Base-by-base conservation (phyloP, 2,329 filamentous ascomycete genomes). In the Aspergillus sp. region DNA sequence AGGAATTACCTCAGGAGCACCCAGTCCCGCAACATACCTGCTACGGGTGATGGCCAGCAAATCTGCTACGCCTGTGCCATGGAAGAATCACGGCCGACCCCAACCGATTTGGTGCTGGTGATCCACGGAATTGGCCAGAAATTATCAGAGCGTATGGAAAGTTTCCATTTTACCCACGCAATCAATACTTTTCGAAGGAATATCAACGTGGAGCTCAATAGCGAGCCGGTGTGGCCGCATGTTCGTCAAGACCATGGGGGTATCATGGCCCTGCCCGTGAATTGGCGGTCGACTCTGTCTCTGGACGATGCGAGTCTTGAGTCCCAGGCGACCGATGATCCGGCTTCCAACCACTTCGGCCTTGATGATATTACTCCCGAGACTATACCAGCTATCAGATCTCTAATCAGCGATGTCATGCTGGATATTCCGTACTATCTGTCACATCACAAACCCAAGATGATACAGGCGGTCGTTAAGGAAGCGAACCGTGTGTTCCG, bases 381-480 rank as follows among this genome's bases (percentile, higher is more conserved):
- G 38, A 93, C 88, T 0, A 87, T 98, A 29, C 90, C 91, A 0
- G 89, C 88, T 1, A 85, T 98, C n/a, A 83, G 93, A 41, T 88
- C 86, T 60, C 82, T 98, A 62, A 94, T 98, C 51, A 94, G 87
- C 38, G 93, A 98, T 64, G 88, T 98, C 57, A 96, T 98, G 88
- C 84, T 97, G 43, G 93, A 98, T 63, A 91, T 98, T 43, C 93
- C 93, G 0, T 97, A 95, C 63, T 98, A 97, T 69, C 83, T 98
- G 70, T 97, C 91, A 0, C 86, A 94, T 49, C 91, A 97, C 68
- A 95, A 97, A 60, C 80, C 84, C 3, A 95, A 89, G 66, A 97
- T 98, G 90, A 86, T 95, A 43, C 78, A 83, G 39, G 90, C 93
- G 1, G 82, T 96, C 42, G 83, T 94, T 36, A 79, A 78, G 48